Conservation (phyloP, 257 asterid species). For the Rauvolfia tetraphylla region DNA sequence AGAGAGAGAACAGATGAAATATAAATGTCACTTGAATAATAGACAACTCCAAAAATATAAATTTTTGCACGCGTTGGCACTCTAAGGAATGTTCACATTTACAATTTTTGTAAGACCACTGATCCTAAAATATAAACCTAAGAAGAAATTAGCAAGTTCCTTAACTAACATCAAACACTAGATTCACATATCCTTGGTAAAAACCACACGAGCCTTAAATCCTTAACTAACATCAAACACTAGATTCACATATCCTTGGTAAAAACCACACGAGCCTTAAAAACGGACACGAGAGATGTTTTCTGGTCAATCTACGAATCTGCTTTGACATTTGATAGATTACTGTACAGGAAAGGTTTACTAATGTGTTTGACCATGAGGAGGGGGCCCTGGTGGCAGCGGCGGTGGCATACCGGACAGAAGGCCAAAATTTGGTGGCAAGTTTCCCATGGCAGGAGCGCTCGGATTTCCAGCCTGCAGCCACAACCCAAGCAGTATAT, state of each 20-base stretch:
- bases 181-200: too few relatives aligned
- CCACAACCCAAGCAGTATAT: background rate
- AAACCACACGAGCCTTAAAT: too few relatives aligned
- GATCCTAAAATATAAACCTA: background rate
- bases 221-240: too few relatives aligned
- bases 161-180: too few relatives aligned
- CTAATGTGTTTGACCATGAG: conserved; percentile 70
- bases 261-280: background rate
- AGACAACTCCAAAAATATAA: background rate
- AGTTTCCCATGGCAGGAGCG: conserved; percentile 45
- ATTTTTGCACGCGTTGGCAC: background rate
- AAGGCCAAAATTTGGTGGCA: conserved; percentile 52
- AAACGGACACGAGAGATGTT: background rate
- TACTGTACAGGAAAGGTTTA: conserved; percentile 22
- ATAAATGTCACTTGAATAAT: background rate
- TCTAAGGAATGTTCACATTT: too few relatives aligned
- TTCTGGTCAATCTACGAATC: background rate
- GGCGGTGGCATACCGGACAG: conserved; percentile 85
- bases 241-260: background rate
- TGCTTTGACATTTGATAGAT: background rate
- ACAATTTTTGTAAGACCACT: background rate
- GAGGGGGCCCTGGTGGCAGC: conserved; percentile 95
- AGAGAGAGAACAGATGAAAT: too few relatives aligned
- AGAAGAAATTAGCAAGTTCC: background rate
- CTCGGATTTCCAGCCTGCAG: conserved; percentile 78